Evolutionary conservation across 75 land plant genomes (phyloP).

Genomic region (Pseudotsuga menziesii): DNA sequence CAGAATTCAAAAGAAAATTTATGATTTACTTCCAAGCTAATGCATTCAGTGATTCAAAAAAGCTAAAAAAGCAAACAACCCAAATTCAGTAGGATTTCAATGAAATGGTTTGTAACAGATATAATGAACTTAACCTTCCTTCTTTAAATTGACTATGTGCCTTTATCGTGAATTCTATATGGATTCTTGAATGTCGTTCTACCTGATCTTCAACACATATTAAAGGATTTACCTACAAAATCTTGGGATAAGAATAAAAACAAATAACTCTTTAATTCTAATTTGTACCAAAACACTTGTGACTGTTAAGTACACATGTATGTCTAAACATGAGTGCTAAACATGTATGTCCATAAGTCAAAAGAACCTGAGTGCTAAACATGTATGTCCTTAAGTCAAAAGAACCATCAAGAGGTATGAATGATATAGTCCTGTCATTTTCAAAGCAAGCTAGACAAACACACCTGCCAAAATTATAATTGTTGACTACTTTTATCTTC

Average conservation of each 20-base stretch:
- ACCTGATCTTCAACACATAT: conserved; percentile 98
- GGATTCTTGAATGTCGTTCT: conserved; percentile 84
- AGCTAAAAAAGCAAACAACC: too few relatives aligned
- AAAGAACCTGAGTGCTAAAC: conserved; percentile 81
- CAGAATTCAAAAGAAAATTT: neutral
- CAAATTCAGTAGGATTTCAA: too few relatives aligned
- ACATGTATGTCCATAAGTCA: too few relatives aligned
- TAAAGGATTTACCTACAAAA: conserved; percentile 75
- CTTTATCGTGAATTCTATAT: conserved; percentile 78
- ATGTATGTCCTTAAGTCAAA: conserved; percentile 97
- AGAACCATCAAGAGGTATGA: conserved; percentile 93
- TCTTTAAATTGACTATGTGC: conserved; percentile 94
- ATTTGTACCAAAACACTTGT: too few relatives aligned
- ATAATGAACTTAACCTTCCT: conserved; percentile 34
- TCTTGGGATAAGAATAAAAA: neutral
- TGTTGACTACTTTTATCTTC: neutral
- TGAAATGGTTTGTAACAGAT: too few relatives aligned
- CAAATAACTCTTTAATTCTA: neutral
- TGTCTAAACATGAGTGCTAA: too few relatives aligned
- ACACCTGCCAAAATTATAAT: conserved; percentile 47
- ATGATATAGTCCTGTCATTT: conserved; percentile 93
- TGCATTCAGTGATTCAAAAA: too few relatives aligned
- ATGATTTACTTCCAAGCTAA: neutral
- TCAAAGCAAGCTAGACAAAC: conserved; percentile 94
- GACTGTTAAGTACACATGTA: too few relatives aligned